phyloP scores from a whole-genome alignment of 1,284 basidiomycete species.

The Leccinum variabile region DNA sequence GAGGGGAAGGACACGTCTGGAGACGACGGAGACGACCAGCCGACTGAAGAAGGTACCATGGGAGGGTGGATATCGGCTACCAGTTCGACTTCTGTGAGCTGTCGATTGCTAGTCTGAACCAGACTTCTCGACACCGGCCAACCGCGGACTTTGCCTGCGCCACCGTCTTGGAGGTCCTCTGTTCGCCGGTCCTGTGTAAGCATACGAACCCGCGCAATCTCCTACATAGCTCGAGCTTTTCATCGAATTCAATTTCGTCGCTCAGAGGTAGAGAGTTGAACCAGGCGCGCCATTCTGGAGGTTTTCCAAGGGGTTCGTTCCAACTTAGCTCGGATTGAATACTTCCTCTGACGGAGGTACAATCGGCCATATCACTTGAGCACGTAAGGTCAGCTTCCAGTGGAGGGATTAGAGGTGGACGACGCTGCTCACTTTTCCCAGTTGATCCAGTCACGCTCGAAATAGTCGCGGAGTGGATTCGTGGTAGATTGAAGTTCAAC shows the following conservation, averaged over 20 bases:
- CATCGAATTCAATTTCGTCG: constrained; percentile 25
- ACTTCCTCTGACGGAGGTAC: constrained; percentile 57
- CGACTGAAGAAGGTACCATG: too few species aligned
- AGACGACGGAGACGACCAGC: too few species aligned
- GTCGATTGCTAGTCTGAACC: not conserved
- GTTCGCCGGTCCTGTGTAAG: constrained; percentile 15
- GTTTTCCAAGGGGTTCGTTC: constrained; percentile 48
- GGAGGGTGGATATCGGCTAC: too few species aligned
- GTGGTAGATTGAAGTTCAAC: constrained; percentile 27
- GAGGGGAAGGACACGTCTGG: too few species aligned
- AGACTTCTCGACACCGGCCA: not conserved
- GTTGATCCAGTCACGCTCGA: constrained; percentile 63
- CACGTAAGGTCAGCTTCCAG: constrained; percentile 2
- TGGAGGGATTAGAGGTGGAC: not conserved
- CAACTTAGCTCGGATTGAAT: constrained; percentile 52
- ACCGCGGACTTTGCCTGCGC: too few species aligned
- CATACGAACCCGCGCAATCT: constrained; percentile 44
- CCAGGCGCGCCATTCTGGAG: constrained; percentile 57
- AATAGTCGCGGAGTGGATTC: constrained; percentile 53
- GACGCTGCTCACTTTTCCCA: constrained; percentile 60
- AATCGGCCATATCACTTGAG: constrained; percentile 69
- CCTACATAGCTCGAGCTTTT: constrained; percentile 32
- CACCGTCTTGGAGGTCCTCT: not conserved
- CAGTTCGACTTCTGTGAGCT: too few species aligned
- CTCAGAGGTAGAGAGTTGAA: constrained; percentile 36